phyloP scores from a whole-genome alignment of 148 eudicot genomes.

The Vaccinium myrtillus region DNA sequence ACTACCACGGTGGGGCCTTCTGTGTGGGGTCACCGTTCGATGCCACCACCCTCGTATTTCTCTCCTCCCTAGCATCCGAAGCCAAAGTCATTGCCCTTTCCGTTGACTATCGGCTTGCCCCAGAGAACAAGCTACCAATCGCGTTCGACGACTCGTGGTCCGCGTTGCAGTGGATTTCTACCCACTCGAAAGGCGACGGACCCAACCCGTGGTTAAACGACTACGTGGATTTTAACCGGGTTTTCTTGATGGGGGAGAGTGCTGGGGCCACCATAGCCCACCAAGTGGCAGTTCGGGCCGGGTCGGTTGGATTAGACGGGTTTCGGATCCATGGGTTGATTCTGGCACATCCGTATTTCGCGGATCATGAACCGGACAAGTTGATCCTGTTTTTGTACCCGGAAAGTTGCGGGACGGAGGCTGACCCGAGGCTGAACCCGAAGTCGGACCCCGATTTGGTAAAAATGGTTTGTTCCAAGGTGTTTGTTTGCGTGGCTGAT shows the following conservation, averaged over 20 bases:
- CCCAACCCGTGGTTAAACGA: constrained; percentile 32
- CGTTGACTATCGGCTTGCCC: constrained; percentile 30
- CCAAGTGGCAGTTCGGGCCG: not conserved
- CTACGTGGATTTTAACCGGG: constrained; percentile 25
- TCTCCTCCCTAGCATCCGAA: not conserved
- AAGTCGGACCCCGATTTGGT: constrained; percentile 29
- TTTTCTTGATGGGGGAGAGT: constrained; percentile 43
- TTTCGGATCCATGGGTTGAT: constrained; percentile 18
- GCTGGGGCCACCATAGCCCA: constrained; percentile 45
- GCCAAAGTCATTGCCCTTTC: constrained; percentile 23
- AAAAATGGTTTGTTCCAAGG: constrained; percentile 13
- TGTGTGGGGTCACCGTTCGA: not conserved
- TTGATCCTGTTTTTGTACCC: constrained; percentile 34
- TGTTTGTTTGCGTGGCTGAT: constrained; percentile 37
- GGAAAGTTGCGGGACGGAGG: constrained; percentile 15
- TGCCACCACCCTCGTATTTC: not conserved
- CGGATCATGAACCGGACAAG: constrained; percentile 20
- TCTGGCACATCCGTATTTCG: constrained; percentile 40
- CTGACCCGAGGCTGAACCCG: constrained; percentile 43
- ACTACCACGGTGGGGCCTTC: constrained; percentile 26
- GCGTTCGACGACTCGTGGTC: constrained; percentile 41
- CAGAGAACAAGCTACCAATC: constrained; percentile 34
- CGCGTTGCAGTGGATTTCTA: constrained; percentile 28
- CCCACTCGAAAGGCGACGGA: constrained; percentile 21
- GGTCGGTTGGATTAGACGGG: not conserved